Percentiles rank a stretch among this genome's conserved stretches.
Evolutionary conservation across 2,329 filamentous ascomycete genomes (phyloP).

Genomic region (Cladobotryum protrusum): DNA sequence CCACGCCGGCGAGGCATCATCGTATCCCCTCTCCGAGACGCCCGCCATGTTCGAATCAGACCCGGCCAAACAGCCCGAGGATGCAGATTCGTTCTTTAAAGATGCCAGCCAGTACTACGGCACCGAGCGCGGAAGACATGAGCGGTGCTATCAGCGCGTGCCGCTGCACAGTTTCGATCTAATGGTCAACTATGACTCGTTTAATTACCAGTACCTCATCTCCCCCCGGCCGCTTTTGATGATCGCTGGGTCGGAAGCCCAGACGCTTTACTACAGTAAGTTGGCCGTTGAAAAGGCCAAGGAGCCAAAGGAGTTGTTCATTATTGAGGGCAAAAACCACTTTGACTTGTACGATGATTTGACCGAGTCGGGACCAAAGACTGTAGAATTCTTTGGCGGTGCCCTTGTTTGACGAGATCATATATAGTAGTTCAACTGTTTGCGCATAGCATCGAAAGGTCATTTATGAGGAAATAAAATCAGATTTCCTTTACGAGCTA

Average conservation of each 20-base stretch:
- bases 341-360: slow-evolving; percentile 14
- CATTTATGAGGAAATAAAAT: no score
- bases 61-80: slow-evolving; percentile 1
- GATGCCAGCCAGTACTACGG: slow-evolving; percentile 14
- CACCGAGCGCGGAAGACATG: slow-evolving; percentile 12
- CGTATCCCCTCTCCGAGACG: neutral
- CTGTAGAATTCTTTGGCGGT: slow-evolving; percentile 18
- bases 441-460: no score
- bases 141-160: slow-evolving; percentile 6
- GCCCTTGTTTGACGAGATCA: neutral
- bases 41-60: slow-evolving; percentile 4
- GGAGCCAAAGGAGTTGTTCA: slow-evolving; percentile 14
- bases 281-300: slow-evolving; percentile 7
- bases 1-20: slow-evolving; percentile 1
- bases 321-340: slow-evolving; percentile 12
- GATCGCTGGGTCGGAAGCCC: slow-evolving; percentile 14
- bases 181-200: slow-evolving; percentile 11
- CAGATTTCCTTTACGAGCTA: no score
- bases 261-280: slow-evolving; percentile 11
- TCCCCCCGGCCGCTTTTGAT: slow-evolving; percentile 13
- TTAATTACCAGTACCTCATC: slow-evolving; percentile 12
- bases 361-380: slow-evolving; percentile 9
- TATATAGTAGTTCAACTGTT: no score
- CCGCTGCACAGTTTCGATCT: slow-evolving; percentile 10
- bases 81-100: slow-evolving; percentile 3